Percentiles rank a stretch among this genome's conserved stretches.
These are phyloP conservation scores for Blastobotrys ciferrii DNA, from an alignment of 1,139 yeast species.

Conservation along the genomic window DNA sequence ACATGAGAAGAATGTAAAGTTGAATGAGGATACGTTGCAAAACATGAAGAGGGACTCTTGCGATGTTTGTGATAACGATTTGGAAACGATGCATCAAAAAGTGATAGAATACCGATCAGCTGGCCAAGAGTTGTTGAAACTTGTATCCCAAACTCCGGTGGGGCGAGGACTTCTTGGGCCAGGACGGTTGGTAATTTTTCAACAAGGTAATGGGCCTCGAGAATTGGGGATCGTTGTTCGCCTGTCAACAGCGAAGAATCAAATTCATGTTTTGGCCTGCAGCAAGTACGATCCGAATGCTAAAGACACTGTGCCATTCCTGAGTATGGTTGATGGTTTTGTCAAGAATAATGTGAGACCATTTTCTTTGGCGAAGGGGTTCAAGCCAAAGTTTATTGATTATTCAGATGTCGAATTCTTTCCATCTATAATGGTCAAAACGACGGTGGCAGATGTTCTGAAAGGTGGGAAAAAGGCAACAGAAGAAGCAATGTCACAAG, in stretches of 20 bases:
- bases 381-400: conserved; percentile 46
- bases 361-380: conserved; percentile 30
- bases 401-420: conserved; percentile 51
- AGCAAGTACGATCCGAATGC: conserved; percentile 12
- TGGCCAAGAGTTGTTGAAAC: conserved; percentile 47
- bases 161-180: conserved; percentile 48
- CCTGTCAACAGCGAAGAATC: conserved; percentile 12
- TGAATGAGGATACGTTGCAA: conserved; percentile 49
- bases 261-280: conserved; percentile 16
- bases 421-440: conserved; percentile 44
- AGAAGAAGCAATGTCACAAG: conserved; percentile 43
- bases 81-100: conserved; percentile 47
- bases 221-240: conserved; percentile 44
- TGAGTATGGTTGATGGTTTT: conserved; percentile 43
- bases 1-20: conserved; percentile 64
- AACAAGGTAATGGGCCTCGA: conserved; percentile 45
- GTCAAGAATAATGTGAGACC: conserved; percentile 33
- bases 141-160: conserved; percentile 47
- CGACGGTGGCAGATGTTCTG: conserved; percentile 45
- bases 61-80: conserved; percentile 40
- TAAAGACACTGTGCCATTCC: conserved; percentile 43
- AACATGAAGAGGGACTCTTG: conserved; percentile 43
- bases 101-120: conserved; percentile 45
- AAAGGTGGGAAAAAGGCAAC: conserved; percentile 46
- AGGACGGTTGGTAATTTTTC: conserved; percentile 64